Conservation (phyloP, 768 basidiomycete species). For the Tulasnella sp. region DNA sequence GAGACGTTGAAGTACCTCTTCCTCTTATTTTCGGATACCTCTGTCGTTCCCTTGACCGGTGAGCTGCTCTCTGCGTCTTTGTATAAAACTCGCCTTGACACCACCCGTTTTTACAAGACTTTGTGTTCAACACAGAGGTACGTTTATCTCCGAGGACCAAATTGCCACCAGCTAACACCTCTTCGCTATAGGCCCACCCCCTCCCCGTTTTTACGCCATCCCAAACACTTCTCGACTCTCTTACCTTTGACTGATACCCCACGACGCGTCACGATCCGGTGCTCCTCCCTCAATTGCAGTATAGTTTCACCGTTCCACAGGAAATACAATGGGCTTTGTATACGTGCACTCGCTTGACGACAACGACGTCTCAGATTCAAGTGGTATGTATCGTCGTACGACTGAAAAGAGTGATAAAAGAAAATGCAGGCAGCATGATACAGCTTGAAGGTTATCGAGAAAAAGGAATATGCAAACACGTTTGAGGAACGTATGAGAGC, state of each 20-base stretch:
- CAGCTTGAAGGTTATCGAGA: no score
- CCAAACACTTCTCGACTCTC: neutral
- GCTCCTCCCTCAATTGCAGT: no score
- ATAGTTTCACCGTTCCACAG: no score
- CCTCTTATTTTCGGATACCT: constrained; percentile 65
- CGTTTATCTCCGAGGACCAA: neutral
- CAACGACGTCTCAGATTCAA: neutral
- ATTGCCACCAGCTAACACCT: neutral
- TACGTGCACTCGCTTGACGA: neutral
- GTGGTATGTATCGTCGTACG: neutral
- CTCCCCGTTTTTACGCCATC: constrained; percentile 53
- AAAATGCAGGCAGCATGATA: no score
- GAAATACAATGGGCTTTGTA: no score
- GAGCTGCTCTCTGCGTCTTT: constrained; percentile 27
- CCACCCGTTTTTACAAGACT: constrained; percentile 35
- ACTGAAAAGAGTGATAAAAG: neutral
- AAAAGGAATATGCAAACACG: no score
- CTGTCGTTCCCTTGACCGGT: constrained; percentile 63
- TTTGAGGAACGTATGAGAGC: no score
- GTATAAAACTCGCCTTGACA: constrained; percentile 16
- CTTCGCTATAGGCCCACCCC: constrained; percentile 42
- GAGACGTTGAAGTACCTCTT: constrained; percentile 89
- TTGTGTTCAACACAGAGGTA: constrained; percentile 90
- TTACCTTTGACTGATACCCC: no score
- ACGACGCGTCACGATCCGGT: no score